Conservation (phyloP, 1,284 basidiomycete genomes). For the Tylopilus sp. region DNA sequence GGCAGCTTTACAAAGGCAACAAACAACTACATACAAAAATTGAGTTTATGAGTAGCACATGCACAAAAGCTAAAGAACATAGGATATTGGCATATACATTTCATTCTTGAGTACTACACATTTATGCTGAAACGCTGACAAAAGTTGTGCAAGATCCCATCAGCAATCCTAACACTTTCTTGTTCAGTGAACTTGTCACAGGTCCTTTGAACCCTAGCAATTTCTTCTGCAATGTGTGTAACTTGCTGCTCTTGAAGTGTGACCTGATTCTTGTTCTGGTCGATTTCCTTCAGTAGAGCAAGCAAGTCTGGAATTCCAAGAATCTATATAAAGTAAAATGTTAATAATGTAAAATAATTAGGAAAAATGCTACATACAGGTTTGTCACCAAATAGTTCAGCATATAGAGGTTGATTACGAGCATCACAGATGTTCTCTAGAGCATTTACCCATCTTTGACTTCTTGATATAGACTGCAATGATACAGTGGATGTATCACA, state of each 20-base stretch:
- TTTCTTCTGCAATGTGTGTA: slow-evolving; percentile 6
- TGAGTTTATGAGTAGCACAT: no score
- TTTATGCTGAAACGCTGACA: slow-evolving; percentile 22
- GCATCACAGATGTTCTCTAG: slow-evolving; percentile 5
- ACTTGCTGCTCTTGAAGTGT: slow-evolving; percentile 17
- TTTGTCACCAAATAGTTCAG: slow-evolving; percentile 21
- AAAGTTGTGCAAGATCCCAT: slow-evolving; percentile 20
- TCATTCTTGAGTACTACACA: neutral
- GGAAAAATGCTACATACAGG: slow-evolving; percentile 10
- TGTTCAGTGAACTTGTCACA: slow-evolving; percentile 5
- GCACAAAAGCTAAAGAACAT: neutral
- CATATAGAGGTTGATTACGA: neutral
- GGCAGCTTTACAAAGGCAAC: no score
- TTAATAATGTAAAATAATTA: neutral
- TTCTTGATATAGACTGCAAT: neutral
- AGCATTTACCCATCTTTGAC: slow-evolving; percentile 14
- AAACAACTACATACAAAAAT: no score
- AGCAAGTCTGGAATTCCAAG: slow-evolving; percentile 11
- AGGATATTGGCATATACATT: neutral
- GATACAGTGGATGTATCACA: neutral
- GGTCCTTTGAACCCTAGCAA: slow-evolving; percentile 3
- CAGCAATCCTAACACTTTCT: slow-evolving; percentile 12
- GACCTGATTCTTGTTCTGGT: slow-evolving; percentile 20
- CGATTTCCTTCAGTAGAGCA: slow-evolving; percentile 21
- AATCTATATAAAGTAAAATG: slow-evolving; percentile 6